These are phyloP conservation scores for Oryza meyeriana DNA, from an alignment of 176 grass and related monocot species.

Conservation along the genomic window DNA sequence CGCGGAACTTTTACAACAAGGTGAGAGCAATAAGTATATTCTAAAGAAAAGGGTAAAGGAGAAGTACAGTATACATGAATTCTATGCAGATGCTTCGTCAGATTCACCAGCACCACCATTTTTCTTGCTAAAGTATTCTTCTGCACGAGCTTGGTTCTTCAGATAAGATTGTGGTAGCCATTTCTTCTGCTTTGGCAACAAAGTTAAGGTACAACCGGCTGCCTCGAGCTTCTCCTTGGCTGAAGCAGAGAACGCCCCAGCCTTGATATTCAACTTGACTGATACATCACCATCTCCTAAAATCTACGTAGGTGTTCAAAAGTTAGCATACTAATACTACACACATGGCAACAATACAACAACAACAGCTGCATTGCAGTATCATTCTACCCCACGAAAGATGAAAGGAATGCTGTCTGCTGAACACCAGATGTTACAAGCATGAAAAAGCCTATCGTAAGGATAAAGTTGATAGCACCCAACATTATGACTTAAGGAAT, in stretches of 20 bases:
- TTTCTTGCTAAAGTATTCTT: slow-evolving; percentile 85
- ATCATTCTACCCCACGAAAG: not conserved
- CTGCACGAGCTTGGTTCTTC: slow-evolving; percentile 89
- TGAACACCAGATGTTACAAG: slow-evolving; percentile 15
- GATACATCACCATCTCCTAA: slow-evolving; percentile 86
- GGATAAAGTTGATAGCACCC: not conserved
- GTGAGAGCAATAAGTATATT: slow-evolving; percentile 17
- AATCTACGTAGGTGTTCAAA: slow-evolving; percentile 50
- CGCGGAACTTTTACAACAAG: not conserved
- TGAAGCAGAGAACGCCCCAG: slow-evolving; percentile 63
- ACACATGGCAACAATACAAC: not conserved
- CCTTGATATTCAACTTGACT: slow-evolving; percentile 88
- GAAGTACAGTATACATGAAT: slow-evolving; percentile 30
- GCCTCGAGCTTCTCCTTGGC: slow-evolving; percentile 93
- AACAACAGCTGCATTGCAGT: not conserved
- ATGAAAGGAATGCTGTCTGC: not conserved
- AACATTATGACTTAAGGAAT: not conserved
- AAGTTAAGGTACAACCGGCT: slow-evolving; percentile 73
- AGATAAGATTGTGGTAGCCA: slow-evolving; percentile 78
- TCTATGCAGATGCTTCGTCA: slow-evolving; percentile 27
- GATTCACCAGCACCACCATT: slow-evolving; percentile 39
- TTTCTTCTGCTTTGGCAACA: slow-evolving; percentile 86
- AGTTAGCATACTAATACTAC: slow-evolving; percentile 14
- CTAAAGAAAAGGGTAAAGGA: slow-evolving; percentile 35
- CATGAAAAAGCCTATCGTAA: not conserved